Conservation (phyloP, 176 grass and related monocot species). For the Triticum monococcum region DNA sequence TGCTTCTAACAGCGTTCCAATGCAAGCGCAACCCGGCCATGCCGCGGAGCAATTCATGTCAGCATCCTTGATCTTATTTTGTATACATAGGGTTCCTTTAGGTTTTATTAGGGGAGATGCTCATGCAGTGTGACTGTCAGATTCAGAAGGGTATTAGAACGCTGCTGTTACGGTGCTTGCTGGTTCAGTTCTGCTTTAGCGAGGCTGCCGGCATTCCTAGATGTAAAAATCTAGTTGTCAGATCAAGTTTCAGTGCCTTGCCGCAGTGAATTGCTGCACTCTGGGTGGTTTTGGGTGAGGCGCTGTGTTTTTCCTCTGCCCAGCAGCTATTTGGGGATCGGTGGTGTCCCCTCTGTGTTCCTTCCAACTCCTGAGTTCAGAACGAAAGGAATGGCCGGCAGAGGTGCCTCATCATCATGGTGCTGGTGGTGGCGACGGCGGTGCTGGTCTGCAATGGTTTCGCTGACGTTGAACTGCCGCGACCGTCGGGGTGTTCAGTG, state of each 20-base stretch:
- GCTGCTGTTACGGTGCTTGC: background rate
- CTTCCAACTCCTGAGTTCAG: no score
- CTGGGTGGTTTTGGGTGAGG: no score
- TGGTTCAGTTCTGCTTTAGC: background rate
- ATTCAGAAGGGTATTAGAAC: background rate
- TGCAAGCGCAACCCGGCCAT: constrained; percentile 32
- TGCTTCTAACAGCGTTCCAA: constrained; percentile 30
- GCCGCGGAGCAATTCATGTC: background rate
- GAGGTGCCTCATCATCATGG: no score
- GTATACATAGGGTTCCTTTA: constrained; percentile 31
- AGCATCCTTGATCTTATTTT: constrained; percentile 11
- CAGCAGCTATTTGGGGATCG: background rate
- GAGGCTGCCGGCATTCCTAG: constrained; percentile 9
- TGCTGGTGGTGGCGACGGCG: no score
- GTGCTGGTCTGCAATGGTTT: background rate
- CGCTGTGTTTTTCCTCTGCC: background rate
- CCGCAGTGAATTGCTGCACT: background rate
- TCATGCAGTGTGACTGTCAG: background rate
- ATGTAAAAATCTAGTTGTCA: background rate
- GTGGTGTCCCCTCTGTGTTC: background rate
- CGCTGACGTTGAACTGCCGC: background rate
- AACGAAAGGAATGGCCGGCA: no score
- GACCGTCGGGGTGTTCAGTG: background rate
- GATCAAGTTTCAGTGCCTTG: background rate
- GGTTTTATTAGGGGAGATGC: constrained; percentile 20